A percentile compares a stretch with the other conserved stretches of the same genome.
Conservation (phyloP, 208 protist species). For the Acanthamoeba triangularis region DNA sequence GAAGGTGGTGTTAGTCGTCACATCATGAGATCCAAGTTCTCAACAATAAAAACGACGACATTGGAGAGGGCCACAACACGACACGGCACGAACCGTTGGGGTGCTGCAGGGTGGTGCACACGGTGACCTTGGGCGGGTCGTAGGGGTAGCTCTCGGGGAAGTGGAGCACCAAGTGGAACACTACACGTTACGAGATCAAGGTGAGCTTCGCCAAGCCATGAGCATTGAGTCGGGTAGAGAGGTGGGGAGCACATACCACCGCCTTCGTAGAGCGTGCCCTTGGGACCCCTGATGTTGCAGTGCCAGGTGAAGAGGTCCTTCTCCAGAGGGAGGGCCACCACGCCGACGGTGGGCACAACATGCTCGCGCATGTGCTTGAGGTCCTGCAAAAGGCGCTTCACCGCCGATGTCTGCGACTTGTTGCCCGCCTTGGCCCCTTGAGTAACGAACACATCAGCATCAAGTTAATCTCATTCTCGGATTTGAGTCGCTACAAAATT, state of each 20-base stretch:
- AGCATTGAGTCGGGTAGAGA: background rate
- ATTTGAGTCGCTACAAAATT: background rate
- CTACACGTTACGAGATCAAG: background rate
- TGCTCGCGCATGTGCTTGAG: conserved; percentile 67
- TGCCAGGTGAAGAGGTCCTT: conserved; percentile 76
- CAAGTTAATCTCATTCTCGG: background rate
- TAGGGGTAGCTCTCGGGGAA: conserved; percentile 67
- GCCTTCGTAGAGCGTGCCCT: conserved; percentile 70
- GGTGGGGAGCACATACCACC: background rate
- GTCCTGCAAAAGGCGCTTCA: conserved; percentile 73
- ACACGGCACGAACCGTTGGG: background rate
- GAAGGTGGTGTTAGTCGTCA: background rate
- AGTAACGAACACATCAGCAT: background rate
- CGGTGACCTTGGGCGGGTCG: conserved; percentile 70
- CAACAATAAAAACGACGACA: background rate
- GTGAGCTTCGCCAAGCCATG: background rate
- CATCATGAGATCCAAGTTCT: background rate
- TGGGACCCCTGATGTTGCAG: conserved; percentile 69
- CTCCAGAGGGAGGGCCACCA: conserved; percentile 57
- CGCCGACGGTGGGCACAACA: conserved; percentile 62
- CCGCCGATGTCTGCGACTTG: conserved; percentile 68
- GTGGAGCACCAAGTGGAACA: conserved; percentile 73
- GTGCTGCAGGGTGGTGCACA: conserved; percentile 63
- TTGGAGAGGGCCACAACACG: background rate
- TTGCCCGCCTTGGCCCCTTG: conserved; percentile 58